Conservation (phyloP, 805 yeast species). For the Zygosaccharomyces kombuchaensis region DNA sequence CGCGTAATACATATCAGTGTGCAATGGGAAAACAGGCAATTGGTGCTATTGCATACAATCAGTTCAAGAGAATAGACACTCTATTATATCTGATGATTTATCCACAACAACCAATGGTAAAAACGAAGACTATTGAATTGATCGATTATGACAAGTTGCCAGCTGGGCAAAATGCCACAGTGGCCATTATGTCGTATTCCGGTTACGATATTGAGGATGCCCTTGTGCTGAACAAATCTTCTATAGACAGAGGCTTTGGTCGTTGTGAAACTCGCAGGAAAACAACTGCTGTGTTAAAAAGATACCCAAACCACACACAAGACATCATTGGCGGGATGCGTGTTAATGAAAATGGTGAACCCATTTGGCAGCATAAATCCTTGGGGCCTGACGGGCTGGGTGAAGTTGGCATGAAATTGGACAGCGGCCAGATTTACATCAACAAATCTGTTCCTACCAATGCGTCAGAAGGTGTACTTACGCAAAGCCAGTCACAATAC, state of each 20-base stretch:
- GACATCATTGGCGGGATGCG: slow-evolving; percentile 91
- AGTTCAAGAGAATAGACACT: slow-evolving; percentile 92
- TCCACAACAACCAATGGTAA: slow-evolving; percentile 99
- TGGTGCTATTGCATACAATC: slow-evolving; percentile 97
- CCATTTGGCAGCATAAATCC: slow-evolving; percentile 80
- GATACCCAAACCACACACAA: slow-evolving; percentile 90
- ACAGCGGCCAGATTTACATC: slow-evolving; percentile 89
- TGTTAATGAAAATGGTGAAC: slow-evolving; percentile 72
- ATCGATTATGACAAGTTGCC: slow-evolving; percentile 95
- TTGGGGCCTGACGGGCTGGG: slow-evolving; percentile 95
- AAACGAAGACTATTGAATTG: slow-evolving; percentile 92
- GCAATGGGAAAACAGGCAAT: slow-evolving; percentile 99
- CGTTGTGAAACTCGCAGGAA: slow-evolving; percentile 94
- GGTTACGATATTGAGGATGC: slow-evolving; percentile 99
- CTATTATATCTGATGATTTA: slow-evolving; percentile 92
- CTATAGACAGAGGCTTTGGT: slow-evolving; percentile 95
- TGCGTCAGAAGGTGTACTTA: slow-evolving; percentile 55
- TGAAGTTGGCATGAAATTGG: slow-evolving; percentile 88
- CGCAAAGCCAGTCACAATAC: slow-evolving; percentile 46
- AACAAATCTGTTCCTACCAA: slow-evolving; percentile 90
- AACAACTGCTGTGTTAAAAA: slow-evolving; percentile 81
- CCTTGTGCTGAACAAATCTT: slow-evolving; percentile 84
- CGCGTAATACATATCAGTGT: slow-evolving; percentile 98
- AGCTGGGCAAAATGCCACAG: slow-evolving; percentile 98
- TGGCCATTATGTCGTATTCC: slow-evolving; percentile 98